Evolutionary conservation across 768 basidiomycete species (phyloP), one percentile per base, ranked within the genome.

Genomic region (Calocera viscosa): DNA sequence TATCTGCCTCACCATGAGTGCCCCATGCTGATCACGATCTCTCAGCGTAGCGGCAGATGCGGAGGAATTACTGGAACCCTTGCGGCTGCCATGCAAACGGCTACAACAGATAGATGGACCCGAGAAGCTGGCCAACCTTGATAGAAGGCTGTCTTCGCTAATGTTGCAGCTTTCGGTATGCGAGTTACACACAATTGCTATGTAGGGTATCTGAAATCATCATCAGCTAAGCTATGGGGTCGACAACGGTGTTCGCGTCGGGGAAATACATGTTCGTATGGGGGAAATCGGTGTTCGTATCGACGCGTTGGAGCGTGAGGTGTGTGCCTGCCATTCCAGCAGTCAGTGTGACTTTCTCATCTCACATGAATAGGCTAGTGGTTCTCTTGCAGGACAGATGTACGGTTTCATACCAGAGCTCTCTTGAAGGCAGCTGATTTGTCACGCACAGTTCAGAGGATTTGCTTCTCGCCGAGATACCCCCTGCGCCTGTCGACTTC

Each of bases 391-490:
- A n/a, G n/a, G n/a, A n/a, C n/a, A n/a, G n/a, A 10, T 40, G 19
- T 19, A 40, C 39, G 39, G 19, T 19, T 40, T 40, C 39, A 40
- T 10, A 40, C 19, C 11, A 10, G 39, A 40, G 39, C 39, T 10
- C 39, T 19, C 39, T 40, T 40, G 11, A 40, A n/a, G 19, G 10
- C 10, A 10, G 11, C 39, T 40, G 10, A 19, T 10, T 40, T 10
- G 39, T 40, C 19, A 19, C 39, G 11, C 39, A 40, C 43, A 47
- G 43, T 8, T 19, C 43, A 19, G 43, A 19, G 5, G 5, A 17
- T 47, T 7, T 24, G 3, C 16, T 19, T 47, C 7, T 47, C 5
- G 43, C 84, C 35, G 74, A 68, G 66, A 72, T 72, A 65, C 71
- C 71, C 34, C 49, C 60, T 14, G 53, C 14, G 11, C 70, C 41